Percentiles rank a stretch among this genome's conserved stretches.
These are phyloP conservation scores for Cronartium quercuum DNA, from an alignment of 1,284 basidiomycete genomes.

Conservation along the genomic window DNA sequence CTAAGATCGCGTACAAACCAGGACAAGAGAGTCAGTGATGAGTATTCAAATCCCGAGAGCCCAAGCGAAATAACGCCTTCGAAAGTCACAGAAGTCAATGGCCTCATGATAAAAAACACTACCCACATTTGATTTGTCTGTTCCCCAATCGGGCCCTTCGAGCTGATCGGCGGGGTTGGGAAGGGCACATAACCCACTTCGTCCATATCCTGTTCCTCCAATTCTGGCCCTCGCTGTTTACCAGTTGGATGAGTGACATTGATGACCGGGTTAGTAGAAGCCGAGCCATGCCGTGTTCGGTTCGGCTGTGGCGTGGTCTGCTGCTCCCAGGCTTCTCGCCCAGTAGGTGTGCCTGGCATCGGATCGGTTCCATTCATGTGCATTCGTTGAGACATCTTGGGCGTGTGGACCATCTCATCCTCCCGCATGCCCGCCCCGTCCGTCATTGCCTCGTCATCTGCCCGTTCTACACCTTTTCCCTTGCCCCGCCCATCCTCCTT, in stretches of 20 bases:
- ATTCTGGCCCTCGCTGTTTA: too few species aligned
- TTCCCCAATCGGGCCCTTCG: slow-evolving; percentile 23
- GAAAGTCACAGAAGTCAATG: too few species aligned
- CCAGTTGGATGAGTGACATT: neutral
- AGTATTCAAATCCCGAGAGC: too few species aligned
- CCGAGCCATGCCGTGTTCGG: neutral
- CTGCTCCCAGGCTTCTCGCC: neutral
- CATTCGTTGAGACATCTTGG: neutral
- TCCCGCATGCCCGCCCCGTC: neutral
- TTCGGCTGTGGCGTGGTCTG: slow-evolving; percentile 20
- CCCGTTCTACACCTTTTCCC: neutral
- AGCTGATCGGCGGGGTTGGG: slow-evolving; percentile 28
- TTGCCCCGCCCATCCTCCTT: slow-evolving; percentile 4
- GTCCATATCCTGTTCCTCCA: neutral
- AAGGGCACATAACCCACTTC: slow-evolving; percentile 10
- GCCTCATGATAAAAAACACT: too few species aligned
- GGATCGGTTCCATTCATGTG: neutral
- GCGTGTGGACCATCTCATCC: neutral
- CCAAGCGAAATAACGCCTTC: too few species aligned
- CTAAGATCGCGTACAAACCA: too few species aligned
- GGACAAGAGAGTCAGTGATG: too few species aligned
- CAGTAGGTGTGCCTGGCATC: neutral
- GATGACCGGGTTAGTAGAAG: neutral
- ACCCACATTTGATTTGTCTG: slow-evolving; percentile 42
- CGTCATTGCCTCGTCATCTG: neutral